A percentile compares a stretch with the other conserved stretches of the same genome.
Evolutionary conservation across 176 grass and related monocot species (phyloP).

Genomic region (Zizania latifolia): DNA sequence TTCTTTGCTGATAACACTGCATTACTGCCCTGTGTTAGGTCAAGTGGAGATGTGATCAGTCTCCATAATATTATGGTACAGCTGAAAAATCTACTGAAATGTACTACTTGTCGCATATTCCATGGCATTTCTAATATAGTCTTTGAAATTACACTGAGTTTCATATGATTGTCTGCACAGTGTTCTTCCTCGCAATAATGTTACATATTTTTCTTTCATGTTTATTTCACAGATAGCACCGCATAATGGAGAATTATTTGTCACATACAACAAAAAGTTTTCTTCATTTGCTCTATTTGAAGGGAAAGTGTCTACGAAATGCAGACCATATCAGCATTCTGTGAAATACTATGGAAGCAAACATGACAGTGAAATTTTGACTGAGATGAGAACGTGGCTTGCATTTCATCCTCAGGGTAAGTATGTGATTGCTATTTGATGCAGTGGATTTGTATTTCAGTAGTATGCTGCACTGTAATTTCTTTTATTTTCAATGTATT

Average conservation of each 20-base stretch:
- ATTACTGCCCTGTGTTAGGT: too few relatives aligned
- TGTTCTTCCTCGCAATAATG: not conserved
- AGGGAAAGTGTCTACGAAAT: too few relatives aligned
- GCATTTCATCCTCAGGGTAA: constrained; percentile 27
- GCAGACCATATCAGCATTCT: constrained; percentile 50
- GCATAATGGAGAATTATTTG: constrained; percentile 46
- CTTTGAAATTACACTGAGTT: too few relatives aligned
- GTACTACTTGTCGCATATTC: constrained; percentile 22
- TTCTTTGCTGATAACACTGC: too few relatives aligned
- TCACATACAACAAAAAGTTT: constrained; percentile 47
- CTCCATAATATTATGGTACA: constrained; percentile 64
- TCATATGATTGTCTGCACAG: not conserved
- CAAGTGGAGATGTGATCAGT: constrained; percentile 65
- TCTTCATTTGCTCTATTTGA: constrained; percentile 89
- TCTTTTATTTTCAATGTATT: too few relatives aligned
- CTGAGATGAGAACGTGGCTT: constrained; percentile 52
- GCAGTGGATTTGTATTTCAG: too few relatives aligned
- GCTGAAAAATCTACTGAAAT: constrained; percentile 8
- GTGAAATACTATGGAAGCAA: constrained; percentile 42
- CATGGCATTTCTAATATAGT: not conserved
- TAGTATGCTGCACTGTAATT: too few relatives aligned
- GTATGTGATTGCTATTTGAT: constrained; percentile 30
- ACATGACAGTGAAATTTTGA: constrained; percentile 43
- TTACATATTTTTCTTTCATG: too few relatives aligned
- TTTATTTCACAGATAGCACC: constrained; percentile 54